A percentile compares a stretch with the other conserved stretches of the same genome.
Evolutionary conservation across 176 grass and related monocot species (phyloP).

Genomic region (Rhynchospora pubera): DNA sequence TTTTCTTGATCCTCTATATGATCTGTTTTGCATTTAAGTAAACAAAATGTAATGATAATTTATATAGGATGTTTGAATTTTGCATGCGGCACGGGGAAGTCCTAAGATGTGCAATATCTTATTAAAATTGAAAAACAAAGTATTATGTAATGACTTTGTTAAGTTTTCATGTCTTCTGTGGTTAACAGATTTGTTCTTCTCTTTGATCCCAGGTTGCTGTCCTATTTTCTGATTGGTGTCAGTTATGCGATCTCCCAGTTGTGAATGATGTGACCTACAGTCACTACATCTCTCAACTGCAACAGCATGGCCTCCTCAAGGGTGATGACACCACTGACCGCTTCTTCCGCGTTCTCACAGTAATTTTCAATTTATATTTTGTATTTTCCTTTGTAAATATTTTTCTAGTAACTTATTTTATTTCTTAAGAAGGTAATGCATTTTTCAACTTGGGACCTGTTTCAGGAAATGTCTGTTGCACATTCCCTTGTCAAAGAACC

Average conservation of each 20-base stretch:
- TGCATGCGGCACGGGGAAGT: neutral
- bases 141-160: neutral
- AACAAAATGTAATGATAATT: no score
- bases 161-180: slow-evolving; percentile 1
- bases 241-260: slow-evolving; percentile 72
- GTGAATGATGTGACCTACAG: slow-evolving; percentile 63
- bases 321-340: slow-evolving; percentile 87
- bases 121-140: no score
- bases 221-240: slow-evolving; percentile 83
- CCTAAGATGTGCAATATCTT: slow-evolving; percentile 13
- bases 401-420: slow-evolving; percentile 1
- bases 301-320: slow-evolving; percentile 74
- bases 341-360: slow-evolving; percentile 64
- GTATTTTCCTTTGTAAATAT: neutral
- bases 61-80: neutral
- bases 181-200: neutral
- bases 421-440: slow-evolving; percentile 21
- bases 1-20: neutral
- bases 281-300: slow-evolving; percentile 65
- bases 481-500: slow-evolving; percentile 62
- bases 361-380: slow-evolving; percentile 25
- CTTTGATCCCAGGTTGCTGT: slow-evolving; percentile 43
- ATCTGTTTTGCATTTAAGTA: neutral
- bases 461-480: slow-evolving; percentile 66
- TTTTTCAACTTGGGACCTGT: slow-evolving; percentile 15